Evolutionary conservation across 1,284 basidiomycete species (phyloP).

Genomic region (Sanghuangporus sanghuang): DNA sequence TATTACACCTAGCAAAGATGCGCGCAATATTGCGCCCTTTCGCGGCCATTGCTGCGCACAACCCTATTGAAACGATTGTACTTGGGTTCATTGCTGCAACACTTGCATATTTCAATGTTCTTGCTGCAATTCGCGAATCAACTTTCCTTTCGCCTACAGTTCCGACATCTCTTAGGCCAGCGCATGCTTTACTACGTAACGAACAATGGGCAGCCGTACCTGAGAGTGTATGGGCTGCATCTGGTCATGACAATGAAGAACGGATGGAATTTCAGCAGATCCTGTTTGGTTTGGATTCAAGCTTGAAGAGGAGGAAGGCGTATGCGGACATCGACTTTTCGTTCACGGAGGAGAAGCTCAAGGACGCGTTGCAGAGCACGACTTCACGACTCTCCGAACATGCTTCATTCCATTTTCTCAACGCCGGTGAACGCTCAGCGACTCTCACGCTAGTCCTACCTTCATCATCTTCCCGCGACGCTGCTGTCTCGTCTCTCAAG

Average conservation of each 20-base stretch:
- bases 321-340: slow-evolving; percentile 22
- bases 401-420: slow-evolving; percentile 15
- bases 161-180: slow-evolving; percentile 42
- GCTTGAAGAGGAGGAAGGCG: slow-evolving; percentile 25
- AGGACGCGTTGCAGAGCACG: slow-evolving; percentile 8
- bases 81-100: slow-evolving; percentile 56
- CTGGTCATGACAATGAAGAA: slow-evolving; percentile 15
- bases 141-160: slow-evolving; percentile 27
- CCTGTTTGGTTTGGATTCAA: slow-evolving; percentile 47
- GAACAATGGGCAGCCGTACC: slow-evolving; percentile 46
- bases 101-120: slow-evolving; percentile 58
- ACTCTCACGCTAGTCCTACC: slow-evolving; percentile 23
- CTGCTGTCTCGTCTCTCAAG: slow-evolving; percentile 33
- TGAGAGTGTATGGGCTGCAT: slow-evolving; percentile 42
- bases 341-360: slow-evolving; percentile 1
- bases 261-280: slow-evolving; percentile 63
- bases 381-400: slow-evolving; percentile 12
- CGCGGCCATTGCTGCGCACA: slow-evolving; percentile 22
- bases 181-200: slow-evolving; percentile 44
- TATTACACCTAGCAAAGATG: slow-evolving; percentile 18
- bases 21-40: slow-evolving; percentile 25
- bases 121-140: slow-evolving; percentile 50
- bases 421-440: slow-evolving; percentile 16
- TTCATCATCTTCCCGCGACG: slow-evolving; percentile 26
- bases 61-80: slow-evolving; percentile 49